These are phyloP conservation scores for Lachancea waltii DNA, from an alignment of 805 yeast genomes.

Conservation along the genomic window DNA sequence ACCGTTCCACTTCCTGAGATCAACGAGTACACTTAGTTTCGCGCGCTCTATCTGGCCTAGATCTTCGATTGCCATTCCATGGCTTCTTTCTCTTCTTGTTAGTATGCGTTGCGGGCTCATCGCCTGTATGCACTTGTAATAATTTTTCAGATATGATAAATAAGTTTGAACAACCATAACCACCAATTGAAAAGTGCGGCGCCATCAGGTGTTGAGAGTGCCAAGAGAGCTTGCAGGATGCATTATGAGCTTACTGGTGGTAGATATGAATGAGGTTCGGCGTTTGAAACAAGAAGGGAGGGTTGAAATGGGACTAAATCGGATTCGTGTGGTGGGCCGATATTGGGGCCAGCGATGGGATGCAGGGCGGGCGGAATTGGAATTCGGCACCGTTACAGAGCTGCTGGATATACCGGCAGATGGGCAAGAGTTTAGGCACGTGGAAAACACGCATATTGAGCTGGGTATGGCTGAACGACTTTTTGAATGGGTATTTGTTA, in stretches of 20 bases:
- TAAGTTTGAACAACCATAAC: neutral
- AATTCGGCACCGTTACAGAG: conserved; percentile 2
- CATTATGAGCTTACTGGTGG: conserved; percentile 3
- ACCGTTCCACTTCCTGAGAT: too few relatives aligned
- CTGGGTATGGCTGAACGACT: too few relatives aligned
- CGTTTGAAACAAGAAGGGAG: neutral
- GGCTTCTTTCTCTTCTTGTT: too few relatives aligned
- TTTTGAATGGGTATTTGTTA: too few relatives aligned
- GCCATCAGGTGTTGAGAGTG: neutral
- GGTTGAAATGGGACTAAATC: conserved; percentile 1
- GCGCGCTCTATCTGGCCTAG: too few relatives aligned
- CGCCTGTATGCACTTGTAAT: neutral
- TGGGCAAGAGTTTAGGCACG: too few relatives aligned
- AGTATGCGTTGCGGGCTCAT: neutral
- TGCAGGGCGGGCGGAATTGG: conserved; percentile 3
- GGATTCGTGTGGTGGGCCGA: conserved; percentile 4
- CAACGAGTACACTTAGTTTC: too few relatives aligned
- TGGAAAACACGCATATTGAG: too few relatives aligned
- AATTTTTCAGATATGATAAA: neutral
- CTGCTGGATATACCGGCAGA: conserved; percentile 1
- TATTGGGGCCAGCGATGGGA: conserved; percentile 1
- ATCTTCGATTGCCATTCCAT: too few relatives aligned
- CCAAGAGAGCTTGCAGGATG: neutral
- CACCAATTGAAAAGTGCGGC: neutral
- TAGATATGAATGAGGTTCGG: conserved; percentile 3